Base-by-base conservation (phyloP, 495 filamentous ascomycete genomes). In the Penicillium diatomitis region DNA sequence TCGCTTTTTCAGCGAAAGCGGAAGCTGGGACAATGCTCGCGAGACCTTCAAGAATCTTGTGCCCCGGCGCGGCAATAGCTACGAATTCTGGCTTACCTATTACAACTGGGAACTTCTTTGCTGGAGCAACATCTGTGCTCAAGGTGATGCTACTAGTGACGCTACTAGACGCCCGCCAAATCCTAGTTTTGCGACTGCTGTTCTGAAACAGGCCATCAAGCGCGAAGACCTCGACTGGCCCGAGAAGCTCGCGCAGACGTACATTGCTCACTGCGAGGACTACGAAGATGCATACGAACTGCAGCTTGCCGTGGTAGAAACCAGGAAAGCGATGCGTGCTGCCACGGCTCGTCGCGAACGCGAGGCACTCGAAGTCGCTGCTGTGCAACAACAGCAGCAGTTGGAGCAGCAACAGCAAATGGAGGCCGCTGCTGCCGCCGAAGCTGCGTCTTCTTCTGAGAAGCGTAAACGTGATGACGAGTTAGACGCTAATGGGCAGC, bases 11-110 rank as follows among this genome's bases (percentile, higher is more conserved):
- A 88, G 81, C 11, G 85, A 94, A 62, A 83, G 83, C 49, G 80
- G 84, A 12, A 82, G 84, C 43, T 72, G 79, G 64, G 72, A 78
- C 34, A 73, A 67, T 38, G 84, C 90, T 5, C 79, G 91, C 30
- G 73, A 76, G 32, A 79, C 84, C 9, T 97, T 87, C 82, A 81
- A 81, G 52, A 75, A 77, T 8, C 73, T 98, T 35, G 75, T 84
- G 3, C 59, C 75, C 20, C 73, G 80, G 9, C 81, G 86, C 34
- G 83, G 81, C 12, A 75, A 86, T 52, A 88, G 83, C 57, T 87
- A 87, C 56, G 87, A 95, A 56, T 96, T 96, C 58, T 98, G 92
- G 92, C 77, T 89, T 32, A 78, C 82, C 35, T 96, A 86, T 62
- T 96, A 95, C 63, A 66, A 81, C 37, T 98, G 88, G 88, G 92